phyloP scores from a whole-genome alignment of 2,329 filamentous ascomycete species.

The Aureobasidium sp. region DNA sequence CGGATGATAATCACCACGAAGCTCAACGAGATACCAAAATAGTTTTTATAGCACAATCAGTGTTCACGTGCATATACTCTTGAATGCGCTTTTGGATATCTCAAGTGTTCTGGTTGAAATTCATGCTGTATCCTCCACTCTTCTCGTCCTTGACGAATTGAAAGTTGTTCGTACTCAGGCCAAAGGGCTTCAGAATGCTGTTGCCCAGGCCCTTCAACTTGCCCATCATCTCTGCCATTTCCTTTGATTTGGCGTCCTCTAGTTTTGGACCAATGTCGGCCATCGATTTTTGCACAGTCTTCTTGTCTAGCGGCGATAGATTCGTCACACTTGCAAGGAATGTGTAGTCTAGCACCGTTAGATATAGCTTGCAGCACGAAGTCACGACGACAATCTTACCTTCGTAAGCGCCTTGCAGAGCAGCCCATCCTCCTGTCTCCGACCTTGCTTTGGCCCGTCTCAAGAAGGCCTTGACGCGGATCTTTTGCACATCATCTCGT shows the following conservation, averaged over 20 bases:
- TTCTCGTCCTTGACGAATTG: slow-evolving; percentile 87
- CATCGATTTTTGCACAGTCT: slow-evolving; percentile 61
- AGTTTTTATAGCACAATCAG: background rate
- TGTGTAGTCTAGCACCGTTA: slow-evolving; percentile 58
- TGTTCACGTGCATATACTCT: background rate
- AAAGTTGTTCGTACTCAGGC: slow-evolving; percentile 89
- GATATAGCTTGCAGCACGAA: background rate
- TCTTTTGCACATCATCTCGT: slow-evolving; percentile 61
- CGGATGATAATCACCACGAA: slow-evolving; percentile 11
- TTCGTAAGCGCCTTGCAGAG: slow-evolving; percentile 67
- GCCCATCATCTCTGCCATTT: slow-evolving; percentile 96
- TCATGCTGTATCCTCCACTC: slow-evolving; percentile 89
- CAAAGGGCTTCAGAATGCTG: slow-evolving; percentile 86
- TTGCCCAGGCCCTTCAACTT: slow-evolving; percentile 92
- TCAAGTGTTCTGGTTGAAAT: slow-evolving; percentile 54
- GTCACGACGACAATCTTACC: slow-evolving; percentile 14
- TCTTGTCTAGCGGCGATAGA: slow-evolving; percentile 59
- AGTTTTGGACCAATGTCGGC: slow-evolving; percentile 58
- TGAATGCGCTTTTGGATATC: background rate
- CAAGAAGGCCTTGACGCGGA: slow-evolving; percentile 76
- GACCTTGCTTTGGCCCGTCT: slow-evolving; percentile 67
- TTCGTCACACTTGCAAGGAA: slow-evolving; percentile 52
- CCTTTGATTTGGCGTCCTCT: slow-evolving; percentile 73
- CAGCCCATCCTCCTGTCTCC: slow-evolving; percentile 70
- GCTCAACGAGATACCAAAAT: slow-evolving; percentile 13